Conservation (phyloP, 495 filamentous ascomycete genomes). For the Astrocystis sublimbata region DNA sequence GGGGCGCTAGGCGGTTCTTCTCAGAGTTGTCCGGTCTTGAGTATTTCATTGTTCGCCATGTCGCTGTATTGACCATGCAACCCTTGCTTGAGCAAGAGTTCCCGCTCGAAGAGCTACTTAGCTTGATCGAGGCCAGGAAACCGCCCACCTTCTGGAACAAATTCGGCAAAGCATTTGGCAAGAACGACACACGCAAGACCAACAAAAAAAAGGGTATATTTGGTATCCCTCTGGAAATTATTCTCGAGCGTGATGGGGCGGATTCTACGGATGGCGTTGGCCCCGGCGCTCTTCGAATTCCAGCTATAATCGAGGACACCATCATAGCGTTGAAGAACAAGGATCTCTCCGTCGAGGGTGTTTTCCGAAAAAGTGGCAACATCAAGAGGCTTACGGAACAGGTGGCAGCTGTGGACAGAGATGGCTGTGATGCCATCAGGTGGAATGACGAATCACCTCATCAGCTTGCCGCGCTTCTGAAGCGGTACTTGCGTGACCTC, state of each 20-base stretch:
- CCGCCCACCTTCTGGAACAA: slow-evolving; percentile 91
- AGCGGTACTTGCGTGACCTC: slow-evolving; percentile 92
- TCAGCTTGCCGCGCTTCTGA: slow-evolving; percentile 90
- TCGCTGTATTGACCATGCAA: slow-evolving; percentile 94
- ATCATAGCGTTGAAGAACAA: slow-evolving; percentile 94
- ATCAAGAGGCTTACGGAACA: slow-evolving; percentile 87
- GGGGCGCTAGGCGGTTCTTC: slow-evolving; percentile 77
- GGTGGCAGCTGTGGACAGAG: slow-evolving; percentile 76
- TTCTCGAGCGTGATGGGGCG: slow-evolving; percentile 90
- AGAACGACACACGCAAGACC: slow-evolving; percentile 72
- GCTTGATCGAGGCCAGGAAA: slow-evolving; percentile 90
- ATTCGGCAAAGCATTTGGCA: slow-evolving; percentile 89
- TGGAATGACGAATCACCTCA: slow-evolving; percentile 83
- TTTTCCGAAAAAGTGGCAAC: slow-evolving; percentile 99
- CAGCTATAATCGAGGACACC: slow-evolving; percentile 86
- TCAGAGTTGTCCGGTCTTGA: slow-evolving; percentile 94
- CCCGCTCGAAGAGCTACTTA: slow-evolving; percentile 89
- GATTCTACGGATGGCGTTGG: slow-evolving; percentile 96
- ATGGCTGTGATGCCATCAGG: slow-evolving; percentile 78
- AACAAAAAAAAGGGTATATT: slow-evolving; percentile 94
- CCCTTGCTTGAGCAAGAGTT: slow-evolving; percentile 88
- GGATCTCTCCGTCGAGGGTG: slow-evolving; percentile 98
- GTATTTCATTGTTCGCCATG: slow-evolving; percentile 94
- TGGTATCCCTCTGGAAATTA: slow-evolving; percentile 77
- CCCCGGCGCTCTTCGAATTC: slow-evolving; percentile 83